A percentile compares a stretch with the other conserved stretches of the same genome.
Conservation (phyloP, 345 rosid species). For the Populus alba region DNA sequence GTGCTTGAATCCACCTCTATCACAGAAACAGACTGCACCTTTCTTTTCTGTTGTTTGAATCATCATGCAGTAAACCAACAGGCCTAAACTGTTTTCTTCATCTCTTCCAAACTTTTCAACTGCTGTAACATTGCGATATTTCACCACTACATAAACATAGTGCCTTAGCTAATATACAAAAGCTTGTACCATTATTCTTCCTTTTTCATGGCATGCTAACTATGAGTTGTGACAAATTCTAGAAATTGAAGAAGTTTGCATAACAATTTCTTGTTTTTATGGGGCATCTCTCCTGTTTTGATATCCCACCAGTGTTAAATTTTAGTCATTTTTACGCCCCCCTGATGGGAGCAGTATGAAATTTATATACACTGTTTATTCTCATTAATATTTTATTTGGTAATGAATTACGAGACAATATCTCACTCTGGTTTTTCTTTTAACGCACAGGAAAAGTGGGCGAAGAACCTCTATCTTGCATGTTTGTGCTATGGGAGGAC, state of each 20-base stretch:
- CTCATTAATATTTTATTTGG: background rate
- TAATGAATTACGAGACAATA: background rate
- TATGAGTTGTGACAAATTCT: background rate
- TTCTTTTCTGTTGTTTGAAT: background rate
- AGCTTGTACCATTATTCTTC: background rate
- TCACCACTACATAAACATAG: background rate
- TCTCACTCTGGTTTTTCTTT: too few species aligned
- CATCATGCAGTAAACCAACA: background rate
- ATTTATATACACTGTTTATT: background rate
- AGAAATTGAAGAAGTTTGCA: background rate
- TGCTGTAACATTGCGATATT: background rate
- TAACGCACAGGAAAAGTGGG: constrained; percentile 39
- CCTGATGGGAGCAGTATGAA: background rate
- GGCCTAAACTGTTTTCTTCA: background rate
- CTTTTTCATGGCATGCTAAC: background rate
- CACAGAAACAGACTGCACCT: background rate
- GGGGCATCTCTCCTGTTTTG: background rate
- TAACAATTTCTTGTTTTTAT: background rate
- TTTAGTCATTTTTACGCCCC: background rate
- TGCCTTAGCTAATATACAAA: background rate
- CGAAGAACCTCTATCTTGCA: constrained; percentile 38
- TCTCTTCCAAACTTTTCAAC: background rate
- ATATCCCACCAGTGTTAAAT: background rate
- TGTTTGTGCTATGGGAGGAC: constrained; percentile 40
- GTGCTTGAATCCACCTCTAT: background rate